These are phyloP conservation scores for Phyllosticta citribraziliensis DNA, from an alignment of 2,329 filamentous ascomycete species.

Conservation along the genomic window DNA sequence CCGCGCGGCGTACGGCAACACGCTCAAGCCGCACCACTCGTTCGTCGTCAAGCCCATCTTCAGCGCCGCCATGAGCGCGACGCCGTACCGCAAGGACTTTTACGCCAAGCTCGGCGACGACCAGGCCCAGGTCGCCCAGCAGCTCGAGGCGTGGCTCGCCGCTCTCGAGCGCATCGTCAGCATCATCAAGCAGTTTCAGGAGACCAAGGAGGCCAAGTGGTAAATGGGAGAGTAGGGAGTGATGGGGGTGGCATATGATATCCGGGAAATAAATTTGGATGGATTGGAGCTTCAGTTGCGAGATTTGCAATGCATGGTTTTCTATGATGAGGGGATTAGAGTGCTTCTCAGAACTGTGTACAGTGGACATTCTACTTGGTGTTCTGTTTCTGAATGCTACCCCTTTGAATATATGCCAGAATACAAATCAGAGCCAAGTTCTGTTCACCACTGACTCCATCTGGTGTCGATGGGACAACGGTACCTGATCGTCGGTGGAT, in stretches of 20 bases:
- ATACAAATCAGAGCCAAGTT: too few relatives aligned
- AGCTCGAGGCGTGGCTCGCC: slow-evolving; percentile 63
- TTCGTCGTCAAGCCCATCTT: slow-evolving; percentile 89
- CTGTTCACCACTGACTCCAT: background rate
- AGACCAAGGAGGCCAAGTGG: slow-evolving; percentile 11
- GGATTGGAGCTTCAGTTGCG: background rate
- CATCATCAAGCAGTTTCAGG: slow-evolving; percentile 58
- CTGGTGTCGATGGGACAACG: background rate
- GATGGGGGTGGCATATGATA: background rate
- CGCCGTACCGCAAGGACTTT: slow-evolving; percentile 88
- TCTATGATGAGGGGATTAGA: too few relatives aligned
- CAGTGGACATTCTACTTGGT: too few relatives aligned
- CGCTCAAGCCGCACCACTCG: slow-evolving; percentile 84
- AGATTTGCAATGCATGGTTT: too few relatives aligned
- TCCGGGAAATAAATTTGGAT: background rate
- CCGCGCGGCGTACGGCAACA: slow-evolving; percentile 71
- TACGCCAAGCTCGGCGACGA: slow-evolving; percentile 75
- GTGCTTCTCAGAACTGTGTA: too few relatives aligned
- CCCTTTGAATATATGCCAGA: too few relatives aligned
- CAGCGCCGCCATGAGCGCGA: slow-evolving; percentile 83
- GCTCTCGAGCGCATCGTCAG: slow-evolving; percentile 66
- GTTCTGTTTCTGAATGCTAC: too few relatives aligned
- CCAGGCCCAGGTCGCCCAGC: slow-evolving; percentile 49
- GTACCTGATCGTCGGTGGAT: background rate
- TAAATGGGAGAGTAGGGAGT: background rate